Evolutionary conservation across 2,329 filamentous ascomycete species (phyloP).

Genomic region (Penicillium sclerotigenum): DNA sequence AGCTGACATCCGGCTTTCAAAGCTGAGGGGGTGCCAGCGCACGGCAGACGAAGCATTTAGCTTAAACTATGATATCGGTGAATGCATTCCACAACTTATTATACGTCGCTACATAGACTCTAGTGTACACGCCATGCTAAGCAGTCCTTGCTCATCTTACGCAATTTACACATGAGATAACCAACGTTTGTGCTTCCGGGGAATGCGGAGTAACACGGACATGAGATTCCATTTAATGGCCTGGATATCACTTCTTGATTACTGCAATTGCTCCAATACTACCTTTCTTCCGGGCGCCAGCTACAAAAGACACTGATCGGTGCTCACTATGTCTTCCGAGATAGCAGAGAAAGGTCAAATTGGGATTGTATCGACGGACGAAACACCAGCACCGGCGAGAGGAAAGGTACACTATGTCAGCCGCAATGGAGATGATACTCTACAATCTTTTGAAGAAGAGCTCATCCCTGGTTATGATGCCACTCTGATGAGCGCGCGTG

Average conservation of each 20-base stretch:
- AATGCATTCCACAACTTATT: not conserved
- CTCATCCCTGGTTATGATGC: not conserved
- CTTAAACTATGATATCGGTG: not conserved
- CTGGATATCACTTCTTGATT: not conserved
- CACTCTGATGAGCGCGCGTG: not conserved
- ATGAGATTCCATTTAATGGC: not conserved
- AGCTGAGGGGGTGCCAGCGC: not conserved
- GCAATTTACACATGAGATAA: not conserved
- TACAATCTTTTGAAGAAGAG: not conserved
- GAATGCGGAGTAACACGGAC: not conserved
- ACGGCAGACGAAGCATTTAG: not conserved
- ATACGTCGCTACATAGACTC: not conserved
- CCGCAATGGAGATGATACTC: not conserved
- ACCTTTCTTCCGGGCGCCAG: not conserved
- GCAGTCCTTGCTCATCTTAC: not conserved
- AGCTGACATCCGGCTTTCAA: not conserved
- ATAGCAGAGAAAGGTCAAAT: not conserved
- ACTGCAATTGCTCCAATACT: not conserved
- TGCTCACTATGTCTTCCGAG: not conserved
- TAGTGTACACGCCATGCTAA: not conserved
- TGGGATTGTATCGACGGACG: not conserved
- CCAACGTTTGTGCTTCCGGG: not conserved
- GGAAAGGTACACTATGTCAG: not conserved
- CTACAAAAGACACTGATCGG: not conserved
- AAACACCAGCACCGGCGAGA: not conserved